Base-by-base conservation (phyloP, 2,329 filamentous ascomycete species). In the Chalaropsis thielavioides region DNA sequence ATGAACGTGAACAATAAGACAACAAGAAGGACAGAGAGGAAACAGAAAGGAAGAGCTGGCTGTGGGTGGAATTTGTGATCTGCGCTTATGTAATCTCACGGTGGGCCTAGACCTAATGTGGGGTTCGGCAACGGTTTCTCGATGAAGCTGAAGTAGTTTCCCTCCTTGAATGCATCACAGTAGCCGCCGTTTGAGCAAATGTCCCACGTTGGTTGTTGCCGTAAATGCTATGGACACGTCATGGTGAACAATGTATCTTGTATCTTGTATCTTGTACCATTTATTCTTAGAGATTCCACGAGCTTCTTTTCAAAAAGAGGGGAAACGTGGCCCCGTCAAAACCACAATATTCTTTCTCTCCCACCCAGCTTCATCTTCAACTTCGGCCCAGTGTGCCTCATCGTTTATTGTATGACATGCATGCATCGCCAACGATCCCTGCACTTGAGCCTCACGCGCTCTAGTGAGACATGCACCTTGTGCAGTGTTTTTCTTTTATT, bases 381-480 rank as follows among this genome's bases (percentile, higher is more conserved):
- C 22, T 51, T 51, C 24, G 46, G 46, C 46, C 24, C 46, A 27
- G 46, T 15, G 17, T 27, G 13, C 46, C 46, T 51, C 19, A 22
- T 51, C 46, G 22, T 51, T 24, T 22, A 24, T 51, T 24, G 22
- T 24, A 24, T 22, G 46, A 11, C 22, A 51, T 51, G 46, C 46
- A 15, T 51, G 46, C 19, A 51, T 27, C 46, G 27, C 46, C 46
- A 51, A 51, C 46, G 4, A 11, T 15, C 46, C 46, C 46, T 22
- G 46, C 46, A 51, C 27, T 51, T 51, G 46, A 51, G 46, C 46
- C 46, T 51, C 46, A 51, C 46, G 46, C 46, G 46, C 46, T 51
- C 24, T 17, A 22, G 46, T 51, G n/a, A 51, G 46, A 51, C 46
- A 51, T 51, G 3, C 46, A 8, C 24, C 19, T 51, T 22, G 15